Evolutionary conservation across 2,329 filamentous ascomycete species (phyloP).

Genomic region (Xylaria sp.): DNA sequence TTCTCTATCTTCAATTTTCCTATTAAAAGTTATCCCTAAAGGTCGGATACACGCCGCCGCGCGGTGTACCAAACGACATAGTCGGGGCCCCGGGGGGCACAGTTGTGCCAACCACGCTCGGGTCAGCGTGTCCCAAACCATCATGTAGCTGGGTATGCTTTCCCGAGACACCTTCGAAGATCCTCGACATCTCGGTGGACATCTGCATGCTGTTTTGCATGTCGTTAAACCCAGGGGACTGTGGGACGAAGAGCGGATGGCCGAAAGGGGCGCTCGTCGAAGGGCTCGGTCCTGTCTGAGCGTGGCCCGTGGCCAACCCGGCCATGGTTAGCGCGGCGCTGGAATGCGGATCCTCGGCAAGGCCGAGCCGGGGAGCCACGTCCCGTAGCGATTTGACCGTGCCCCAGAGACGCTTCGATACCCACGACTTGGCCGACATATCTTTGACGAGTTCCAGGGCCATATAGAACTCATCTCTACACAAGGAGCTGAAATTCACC

Average conservation of each 20-base stretch:
- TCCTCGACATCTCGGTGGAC: constrained; percentile 64
- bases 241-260: constrained; percentile 35
- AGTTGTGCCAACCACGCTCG: constrained; percentile 26
- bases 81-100: background rate
- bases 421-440: constrained; percentile 75
- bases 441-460: constrained; percentile 79
- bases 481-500: constrained; percentile 72
- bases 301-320: constrained; percentile 59
- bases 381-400: constrained; percentile 77
- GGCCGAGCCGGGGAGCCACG: constrained; percentile 74
- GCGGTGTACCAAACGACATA: constrained; percentile 31
- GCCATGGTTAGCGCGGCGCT: constrained; percentile 66
- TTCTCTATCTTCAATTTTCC: background rate
- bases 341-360: constrained; percentile 63
- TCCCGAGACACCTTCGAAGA: constrained; percentile 55
- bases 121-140: constrained; percentile 29
- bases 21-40: constrained; percentile 48
- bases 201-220: constrained; percentile 59
- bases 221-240: constrained; percentile 34
- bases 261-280: constrained; percentile 33
- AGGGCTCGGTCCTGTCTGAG: constrained; percentile 45
- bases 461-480: constrained; percentile 81
- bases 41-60: constrained; percentile 46
- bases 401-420: constrained; percentile 78
- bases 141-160: constrained; percentile 36